Conservation (phyloP, 805 yeast species). For the Wickerhamomyces strasburgensis region DNA sequence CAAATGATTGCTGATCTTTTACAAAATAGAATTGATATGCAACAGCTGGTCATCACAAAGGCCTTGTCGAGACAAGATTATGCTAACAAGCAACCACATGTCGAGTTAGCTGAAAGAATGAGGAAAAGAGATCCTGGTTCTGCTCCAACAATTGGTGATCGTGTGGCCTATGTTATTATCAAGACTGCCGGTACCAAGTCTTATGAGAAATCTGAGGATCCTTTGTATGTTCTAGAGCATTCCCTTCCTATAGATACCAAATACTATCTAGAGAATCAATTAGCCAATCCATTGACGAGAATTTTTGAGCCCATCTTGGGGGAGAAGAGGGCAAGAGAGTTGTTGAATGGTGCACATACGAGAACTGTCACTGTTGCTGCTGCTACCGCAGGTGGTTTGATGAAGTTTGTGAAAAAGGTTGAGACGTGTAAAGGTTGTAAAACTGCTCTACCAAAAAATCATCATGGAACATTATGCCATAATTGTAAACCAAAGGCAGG, state of each 20-base stretch:
- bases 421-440: slow-evolving; percentile 87
- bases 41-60: slow-evolving; percentile 90
- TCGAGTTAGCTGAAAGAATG: slow-evolving; percentile 94
- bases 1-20: slow-evolving; percentile 83
- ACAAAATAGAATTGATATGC: slow-evolving; percentile 88
- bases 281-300: slow-evolving; percentile 87
- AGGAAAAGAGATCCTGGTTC: slow-evolving; percentile 94
- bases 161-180: slow-evolving; percentile 95
- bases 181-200: slow-evolving; percentile 75
- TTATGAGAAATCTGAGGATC: slow-evolving; percentile 96
- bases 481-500: slow-evolving; percentile 74
- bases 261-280: slow-evolving; percentile 88
- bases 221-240: slow-evolving; percentile 85
- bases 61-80: slow-evolving; percentile 83
- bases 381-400: slow-evolving; percentile 64
- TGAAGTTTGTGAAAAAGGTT: slow-evolving; percentile 87
- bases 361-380: slow-evolving; percentile 59
- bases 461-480: slow-evolving; percentile 73
- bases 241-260: slow-evolving; percentile 91
- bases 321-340: slow-evolving; percentile 70
- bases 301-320: slow-evolving; percentile 95
- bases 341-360: slow-evolving; percentile 81
- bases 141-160: slow-evolving; percentile 95
- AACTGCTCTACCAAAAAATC: slow-evolving; percentile 57
- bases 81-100: slow-evolving; percentile 96